Conservation (phyloP, 2,329 filamentous ascomycete genomes). For the Colletotrichum navitas region DNA sequence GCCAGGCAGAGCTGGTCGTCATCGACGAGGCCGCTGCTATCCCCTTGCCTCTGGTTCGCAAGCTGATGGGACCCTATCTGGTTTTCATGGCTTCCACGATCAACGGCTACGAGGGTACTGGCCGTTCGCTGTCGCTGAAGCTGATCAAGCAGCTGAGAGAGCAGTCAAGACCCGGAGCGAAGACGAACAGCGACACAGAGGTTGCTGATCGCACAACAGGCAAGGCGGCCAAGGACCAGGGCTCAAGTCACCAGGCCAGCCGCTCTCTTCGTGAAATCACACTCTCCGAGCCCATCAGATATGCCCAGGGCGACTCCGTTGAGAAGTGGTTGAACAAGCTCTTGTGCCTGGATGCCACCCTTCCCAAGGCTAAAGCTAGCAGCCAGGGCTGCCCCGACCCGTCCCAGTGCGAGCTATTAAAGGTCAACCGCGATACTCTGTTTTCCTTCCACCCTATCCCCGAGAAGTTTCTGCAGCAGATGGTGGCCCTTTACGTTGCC, state of each 20-base stretch:
- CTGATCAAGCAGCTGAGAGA: constrained; percentile 97
- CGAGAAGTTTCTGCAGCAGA: constrained; percentile 96
- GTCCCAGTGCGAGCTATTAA: constrained; percentile 88
- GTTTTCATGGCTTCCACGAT: constrained; percentile 99
- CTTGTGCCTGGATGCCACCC: constrained; percentile 91
- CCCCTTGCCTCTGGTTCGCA: constrained; percentile 89
- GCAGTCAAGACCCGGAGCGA: constrained; percentile 79
- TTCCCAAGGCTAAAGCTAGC: constrained; percentile 80
- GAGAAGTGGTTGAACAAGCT: constrained; percentile 97
- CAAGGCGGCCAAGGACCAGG: constrained; percentile 73
- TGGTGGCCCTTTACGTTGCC: constrained; percentile 97
- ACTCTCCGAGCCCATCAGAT: constrained; percentile 93
- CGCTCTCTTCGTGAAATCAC: constrained; percentile 92
- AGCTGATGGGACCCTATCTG: constrained; percentile 95
- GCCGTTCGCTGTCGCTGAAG: constrained; percentile 93
- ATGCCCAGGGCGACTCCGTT: constrained; percentile 88
- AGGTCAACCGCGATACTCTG: constrained; percentile 95
- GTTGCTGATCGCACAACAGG: constrained; percentile 85
- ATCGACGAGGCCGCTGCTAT: constrained; percentile 99
- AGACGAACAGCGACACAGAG: constrained; percentile 70
- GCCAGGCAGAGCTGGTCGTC: constrained; percentile 93
- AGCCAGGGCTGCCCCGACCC: constrained; percentile 89
- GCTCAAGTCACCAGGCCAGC: constrained; percentile 71
- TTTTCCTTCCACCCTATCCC: constrained; percentile 98
- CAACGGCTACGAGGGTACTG: constrained; percentile 98